These are phyloP conservation scores for Pseudogymnoascus sp. DNA, from an alignment of 2,329 filamentous ascomycete genomes.

Conservation along the genomic window DNA sequence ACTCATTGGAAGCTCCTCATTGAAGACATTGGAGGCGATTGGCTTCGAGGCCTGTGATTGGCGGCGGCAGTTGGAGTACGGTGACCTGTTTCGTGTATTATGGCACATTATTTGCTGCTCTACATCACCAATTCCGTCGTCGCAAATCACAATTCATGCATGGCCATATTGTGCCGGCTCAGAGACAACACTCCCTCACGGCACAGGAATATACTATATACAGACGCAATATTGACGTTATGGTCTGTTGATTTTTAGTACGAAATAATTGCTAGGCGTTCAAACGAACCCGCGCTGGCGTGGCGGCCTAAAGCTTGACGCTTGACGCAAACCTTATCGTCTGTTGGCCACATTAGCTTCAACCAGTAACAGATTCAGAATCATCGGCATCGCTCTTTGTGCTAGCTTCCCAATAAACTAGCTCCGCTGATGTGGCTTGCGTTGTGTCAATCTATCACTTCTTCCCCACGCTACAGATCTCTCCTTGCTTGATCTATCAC, in stretches of 20 bases:
- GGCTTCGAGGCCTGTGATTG: slow-evolving; percentile 7
- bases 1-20: slow-evolving; percentile 8
- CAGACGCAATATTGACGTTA: slow-evolving; percentile 6
- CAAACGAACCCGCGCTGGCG: background rate
- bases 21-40: slow-evolving; percentile 9
- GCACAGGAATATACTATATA: background rate
- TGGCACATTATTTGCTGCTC: background rate
- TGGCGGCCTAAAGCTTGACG: slow-evolving; percentile 2
- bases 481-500: background rate
- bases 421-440: slow-evolving; percentile 12
- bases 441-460: slow-evolving; percentile 9
- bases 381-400: slow-evolving; percentile 10
- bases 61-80: background rate
- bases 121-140: background rate
- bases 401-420: slow-evolving; percentile 5
- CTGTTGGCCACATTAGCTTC: background rate
- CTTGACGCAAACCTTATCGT: slow-evolving; percentile 5
- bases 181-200: background rate
- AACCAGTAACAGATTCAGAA: slow-evolving; percentile 11
- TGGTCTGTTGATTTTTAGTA: background rate
- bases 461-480: background rate
- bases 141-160: background rate
- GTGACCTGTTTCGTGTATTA: background rate
- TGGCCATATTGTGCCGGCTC: background rate
- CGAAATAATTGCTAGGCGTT: background rate